Evolutionary conservation across 495 filamentous ascomycete species (phyloP), one percentile per base, ranked within the genome.

Genomic region (Xylaria acuta): DNA sequence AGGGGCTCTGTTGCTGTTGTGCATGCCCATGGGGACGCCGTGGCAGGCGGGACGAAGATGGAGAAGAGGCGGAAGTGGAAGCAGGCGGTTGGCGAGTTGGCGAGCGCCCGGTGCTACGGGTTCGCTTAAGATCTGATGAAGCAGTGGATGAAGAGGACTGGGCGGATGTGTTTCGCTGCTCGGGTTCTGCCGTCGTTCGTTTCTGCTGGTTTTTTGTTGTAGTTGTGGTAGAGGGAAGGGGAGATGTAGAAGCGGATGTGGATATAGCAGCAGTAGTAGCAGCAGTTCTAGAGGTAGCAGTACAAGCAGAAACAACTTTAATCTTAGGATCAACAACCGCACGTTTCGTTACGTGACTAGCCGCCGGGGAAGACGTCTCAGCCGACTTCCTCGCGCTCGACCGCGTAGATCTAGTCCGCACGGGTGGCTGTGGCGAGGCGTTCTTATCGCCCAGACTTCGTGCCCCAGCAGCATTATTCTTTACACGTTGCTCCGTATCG

Each of bases 1-100:
- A 72, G 0, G 85, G 85, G 25, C 81, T 85, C 72, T 88, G 85
- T 22, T 82, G 84, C n/a, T 81, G 79, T 8, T 78, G 75, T 4
- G 79, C 79, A 1, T 80, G 75, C 5, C 78, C 79, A 1, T 81
- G 76, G 9, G 81, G 77, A 5, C 82, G 83, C 0, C 84, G 75
- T 0, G 84, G 83, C 0, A 86, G 80, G 43, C 83, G 83, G 0
- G 84, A 85, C 62, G 72, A 72, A 5, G 58, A 16, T 0, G 69
- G 34, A 16, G 58, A 45, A 18, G 45, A 45, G 41, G 45, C 32
- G 12, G 69, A 27, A 16, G 72, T 38, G 5, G 70, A 7, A 41
- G 81, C 77, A 7, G 74, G 74, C 9, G 69, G 53, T n/a, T 51
- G n/a, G 9, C 65, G 65, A 56, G 65, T 8, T 0, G 51, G 65